Base-by-base conservation (phyloP, 192 early-diverging fungal genomes). In the Backusella liffmaniae region DNA sequence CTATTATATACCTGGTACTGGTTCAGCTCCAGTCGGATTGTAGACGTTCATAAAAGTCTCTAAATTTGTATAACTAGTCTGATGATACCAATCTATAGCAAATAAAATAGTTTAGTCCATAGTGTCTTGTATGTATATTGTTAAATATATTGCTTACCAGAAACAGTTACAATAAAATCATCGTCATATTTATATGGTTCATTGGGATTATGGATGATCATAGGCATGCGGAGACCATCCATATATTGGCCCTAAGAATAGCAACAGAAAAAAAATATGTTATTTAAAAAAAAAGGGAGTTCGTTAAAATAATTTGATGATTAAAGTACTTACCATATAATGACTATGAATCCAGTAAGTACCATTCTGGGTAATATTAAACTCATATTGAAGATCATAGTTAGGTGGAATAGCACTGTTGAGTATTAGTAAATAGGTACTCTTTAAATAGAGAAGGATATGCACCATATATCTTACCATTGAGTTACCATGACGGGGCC, bases 321-420 rank as follows among this genome's bases (percentile, higher is more conserved):
- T 12, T 66, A 34, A 34, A 56, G 8, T 29, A 21, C 41, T 67
- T 72, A 84, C 87, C 41, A 78, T 77, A 77, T 76, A 87, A 75
- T 95, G 94, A 39, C 89, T 82, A 76, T 95, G 94, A 71, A 91
- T 88, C 95, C 95, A 97, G 83, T 92, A 95, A 21, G 93, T 94
- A 39, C 95, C 95, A 26, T 86, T 87, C 73, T 96, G 93, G 67
- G 78, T 74, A 66, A 91, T 82, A 10, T 82, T 79, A 72, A 91
- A 90, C 4, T 83, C 84, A 79, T 96, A 96, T 0, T 92, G 92
- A 78, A 92, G 89, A 74, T 85, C 86, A 15, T 74, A 73, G 10
- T 90, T 90, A 0, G 88, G 81, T 7, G 94, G 92, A 74, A 96
- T 94, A 2, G 86, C 86, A 79, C 80, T 79, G 66, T 7, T 12